A percentile compares a stretch with the other conserved stretches of the same genome.
phyloP scores from a whole-genome alignment of 148 eudicot genomes.

The Vaccinium darrowii region DNA sequence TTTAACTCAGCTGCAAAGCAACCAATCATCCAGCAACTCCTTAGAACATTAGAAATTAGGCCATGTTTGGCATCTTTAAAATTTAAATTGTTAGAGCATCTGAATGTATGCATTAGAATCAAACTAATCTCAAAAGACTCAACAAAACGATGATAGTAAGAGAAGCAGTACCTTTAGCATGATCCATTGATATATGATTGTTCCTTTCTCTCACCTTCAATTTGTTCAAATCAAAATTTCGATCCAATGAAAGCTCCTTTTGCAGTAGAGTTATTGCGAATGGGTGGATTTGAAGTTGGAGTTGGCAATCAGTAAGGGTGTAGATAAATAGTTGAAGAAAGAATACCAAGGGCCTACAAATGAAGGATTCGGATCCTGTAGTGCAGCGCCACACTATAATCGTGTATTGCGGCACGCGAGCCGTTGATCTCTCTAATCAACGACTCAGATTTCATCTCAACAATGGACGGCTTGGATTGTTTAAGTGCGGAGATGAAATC shows the following conservation, averaged over 20 bases:
- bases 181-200: not conserved
- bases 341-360: not conserved
- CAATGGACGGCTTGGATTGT: too few relatives aligned
- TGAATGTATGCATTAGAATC: not conserved
- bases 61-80: too few relatives aligned
- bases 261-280: not conserved
- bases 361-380: too few relatives aligned
- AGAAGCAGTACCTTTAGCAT: not conserved
- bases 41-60: not conserved
- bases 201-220: not conserved
- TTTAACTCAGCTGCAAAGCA: not conserved
- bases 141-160: not conserved
- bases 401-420: too few relatives aligned
- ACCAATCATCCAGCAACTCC: not conserved
- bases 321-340: not conserved
- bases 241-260: not conserved
- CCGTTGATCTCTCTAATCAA: too few relatives aligned
- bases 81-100: too few relatives aligned
- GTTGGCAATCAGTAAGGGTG: not conserved
- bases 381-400: too few relatives aligned
- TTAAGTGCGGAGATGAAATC: too few relatives aligned
- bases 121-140: not conserved
- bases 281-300: not conserved
- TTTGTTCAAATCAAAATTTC: not conserved
- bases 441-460: too few relatives aligned